These are phyloP conservation scores for Rosa rugosa DNA, from an alignment of 306 rosid species.

Conservation along the genomic window DNA sequence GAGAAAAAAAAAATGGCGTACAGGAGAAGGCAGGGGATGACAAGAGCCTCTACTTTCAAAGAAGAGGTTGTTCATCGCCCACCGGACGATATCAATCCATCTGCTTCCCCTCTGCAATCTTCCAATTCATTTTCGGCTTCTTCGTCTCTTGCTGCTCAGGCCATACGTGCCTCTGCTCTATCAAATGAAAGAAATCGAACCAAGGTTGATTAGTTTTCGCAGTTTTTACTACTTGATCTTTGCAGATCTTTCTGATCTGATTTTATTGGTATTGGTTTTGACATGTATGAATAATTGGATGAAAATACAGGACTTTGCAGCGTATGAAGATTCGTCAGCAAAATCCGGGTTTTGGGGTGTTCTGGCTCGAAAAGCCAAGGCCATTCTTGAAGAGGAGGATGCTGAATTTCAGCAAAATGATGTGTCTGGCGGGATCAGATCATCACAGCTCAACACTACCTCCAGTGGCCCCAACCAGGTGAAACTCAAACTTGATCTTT, in stretches of 20 bases:
- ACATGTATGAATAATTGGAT: not conserved
- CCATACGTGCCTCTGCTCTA: slow-evolving; percentile 65
- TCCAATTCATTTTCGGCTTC: slow-evolving; percentile 35
- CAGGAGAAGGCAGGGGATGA: slow-evolving; percentile 74
- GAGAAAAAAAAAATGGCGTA: slow-evolving; percentile 61
- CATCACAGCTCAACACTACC: slow-evolving; percentile 27
- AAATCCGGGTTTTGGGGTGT: slow-evolving; percentile 90
- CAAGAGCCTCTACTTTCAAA: slow-evolving; percentile 74
- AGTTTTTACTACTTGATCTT: not conserved
- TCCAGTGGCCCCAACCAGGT: slow-evolving; percentile 55
- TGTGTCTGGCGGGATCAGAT: slow-evolving; percentile 29
- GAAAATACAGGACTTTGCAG: slow-evolving; percentile 55
- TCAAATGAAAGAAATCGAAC: slow-evolving; percentile 52
- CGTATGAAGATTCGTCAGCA: slow-evolving; percentile 37
- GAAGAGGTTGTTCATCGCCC: slow-evolving; percentile 63
- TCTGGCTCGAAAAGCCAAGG: slow-evolving; percentile 79
- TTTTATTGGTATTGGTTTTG: not conserved
- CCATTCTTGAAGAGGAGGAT: slow-evolving; percentile 75
- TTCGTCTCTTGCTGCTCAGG: slow-evolving; percentile 71
- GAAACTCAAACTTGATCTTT: slow-evolving; percentile 2
- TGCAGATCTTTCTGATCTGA: not conserved
- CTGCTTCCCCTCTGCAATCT: slow-evolving; percentile 31
- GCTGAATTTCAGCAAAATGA: slow-evolving; percentile 26
- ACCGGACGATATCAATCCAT: slow-evolving; percentile 22
- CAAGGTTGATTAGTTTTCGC: slow-evolving; percentile 43